phyloP scores from a whole-genome alignment of 768 basidiomycete species.

The Mycena filopes region DNA sequence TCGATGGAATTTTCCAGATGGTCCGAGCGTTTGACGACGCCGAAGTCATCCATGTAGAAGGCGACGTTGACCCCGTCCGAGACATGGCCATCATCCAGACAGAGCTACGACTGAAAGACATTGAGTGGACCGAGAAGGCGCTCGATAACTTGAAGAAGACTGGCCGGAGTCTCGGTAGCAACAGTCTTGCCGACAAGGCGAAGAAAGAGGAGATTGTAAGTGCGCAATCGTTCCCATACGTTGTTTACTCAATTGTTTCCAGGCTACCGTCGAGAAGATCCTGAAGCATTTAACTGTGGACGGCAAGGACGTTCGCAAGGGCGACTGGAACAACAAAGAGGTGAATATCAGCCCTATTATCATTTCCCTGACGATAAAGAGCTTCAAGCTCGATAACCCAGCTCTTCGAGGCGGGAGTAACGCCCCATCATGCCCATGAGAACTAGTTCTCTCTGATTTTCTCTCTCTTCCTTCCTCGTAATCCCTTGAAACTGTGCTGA shows the following conservation, averaged over 20 bases:
- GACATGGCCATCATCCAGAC: conserved; percentile 99
- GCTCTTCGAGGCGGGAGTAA: conserved; percentile 82
- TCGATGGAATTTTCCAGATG: conserved; percentile 99
- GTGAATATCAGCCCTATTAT: conserved; percentile 53
- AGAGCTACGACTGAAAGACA: conserved; percentile 95
- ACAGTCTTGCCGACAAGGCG: conserved; percentile 90
- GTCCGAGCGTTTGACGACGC: conserved; percentile 98
- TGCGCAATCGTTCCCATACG: background rate
- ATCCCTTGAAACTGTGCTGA: background rate
- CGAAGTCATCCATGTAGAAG: conserved; percentile 99
- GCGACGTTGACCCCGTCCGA: conserved; percentile 93
- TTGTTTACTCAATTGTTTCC: conserved; percentile 21
- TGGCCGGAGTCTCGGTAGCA: conserved; percentile 76
- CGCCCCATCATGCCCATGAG: conserved; percentile 69
- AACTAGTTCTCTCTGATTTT: conserved; percentile 46
- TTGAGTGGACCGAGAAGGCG: conserved; percentile 97
- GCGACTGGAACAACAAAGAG: conserved; percentile 97
- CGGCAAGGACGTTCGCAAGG: conserved; percentile 91
- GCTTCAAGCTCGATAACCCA: conserved; percentile 78
- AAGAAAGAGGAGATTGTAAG: conserved; percentile 94
- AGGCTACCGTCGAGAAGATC: conserved; percentile 91
- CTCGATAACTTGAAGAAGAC: conserved; percentile 82
- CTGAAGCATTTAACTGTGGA: conserved; percentile 82
- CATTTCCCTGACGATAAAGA: conserved; percentile 38
- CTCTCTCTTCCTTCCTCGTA: conserved; percentile 5